Base-by-base conservation (phyloP, 2,329 filamentous ascomycete genomes). In the Botryotinia convoluta region DNA sequence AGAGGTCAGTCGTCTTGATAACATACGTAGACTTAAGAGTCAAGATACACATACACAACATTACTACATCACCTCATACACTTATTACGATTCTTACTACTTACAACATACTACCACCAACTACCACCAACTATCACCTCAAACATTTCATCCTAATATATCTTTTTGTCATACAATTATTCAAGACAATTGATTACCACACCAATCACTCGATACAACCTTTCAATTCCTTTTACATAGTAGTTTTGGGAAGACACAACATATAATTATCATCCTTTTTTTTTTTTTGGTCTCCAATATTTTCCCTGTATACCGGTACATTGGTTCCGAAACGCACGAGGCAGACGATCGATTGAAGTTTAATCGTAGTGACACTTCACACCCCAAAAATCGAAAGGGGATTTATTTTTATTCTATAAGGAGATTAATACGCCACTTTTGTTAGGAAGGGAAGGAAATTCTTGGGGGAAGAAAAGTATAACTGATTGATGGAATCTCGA, bases 241-340 rank as follows among this genome's bases (percentile, higher is more conserved):
- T 22, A 57, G 16, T 39, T 54, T 42, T 68, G 32, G 35, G 18
- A 57, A 37, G n/a, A 45, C 48, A 69, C 71, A 61, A 48, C 51
- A 61, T 51, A 61, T 48, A 42, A 69, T 72, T 72, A 61, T 72
- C 71, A 42, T 54, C 16, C 35, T 7, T 9, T 45, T 62, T 22
- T 45, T 62, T 22, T 61, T n/a, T 29, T 29, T 3, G 51, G 51
- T 54, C 51, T 54, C 26, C 5, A 29, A 65, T 35, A 51, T 51
- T 39, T 60, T 16, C 29, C 54, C 32, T 67, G 39, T 51, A 69
- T 72, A 72, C 71, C 71, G 63, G 71, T 72, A 37, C 71, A 60
- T 54, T 69, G 71, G 71, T 69, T 72, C 71, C 71, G 71, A 72
- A 57, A 35, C 63, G 51, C 71, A 72, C 63, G 71, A 72, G 63